phyloP scores from a whole-genome alignment of 1,139 yeast species.

The Lodderomyces margitis region DNA sequence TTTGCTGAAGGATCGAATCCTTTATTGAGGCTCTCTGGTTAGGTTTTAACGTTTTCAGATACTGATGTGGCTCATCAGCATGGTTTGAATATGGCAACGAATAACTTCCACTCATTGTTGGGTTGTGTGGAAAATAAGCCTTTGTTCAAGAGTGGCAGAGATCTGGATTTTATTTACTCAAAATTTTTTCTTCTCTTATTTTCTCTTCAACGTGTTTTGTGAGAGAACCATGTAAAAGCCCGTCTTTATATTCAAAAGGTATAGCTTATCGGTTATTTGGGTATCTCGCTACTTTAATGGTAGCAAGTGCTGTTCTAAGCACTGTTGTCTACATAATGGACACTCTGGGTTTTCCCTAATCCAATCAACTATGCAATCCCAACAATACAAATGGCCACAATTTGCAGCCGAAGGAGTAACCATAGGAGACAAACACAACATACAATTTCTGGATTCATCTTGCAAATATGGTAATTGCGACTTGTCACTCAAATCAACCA shows the following conservation, averaged over 20 bases:
- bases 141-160: constrained; percentile 2
- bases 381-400: constrained; percentile 93
- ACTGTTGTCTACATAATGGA: constrained; percentile 81
- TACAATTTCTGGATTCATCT: constrained; percentile 68
- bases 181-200: background rate
- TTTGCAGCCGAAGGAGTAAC: constrained; percentile 78
- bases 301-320: constrained; percentile 71
- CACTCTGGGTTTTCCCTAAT: constrained; percentile 85
- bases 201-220: background rate
- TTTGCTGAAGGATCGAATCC: constrained; percentile 10
- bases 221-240: background rate
- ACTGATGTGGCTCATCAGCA: constrained; percentile 16
- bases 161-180: background rate
- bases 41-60: constrained; percentile 34
- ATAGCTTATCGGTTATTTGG: too few species aligned
- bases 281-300: constrained; percentile 61
- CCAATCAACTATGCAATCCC: constrained; percentile 92
- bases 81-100: constrained; percentile 17
- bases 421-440: constrained; percentile 81
- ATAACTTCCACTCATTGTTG: constrained; percentile 9
- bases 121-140: too few species aligned
- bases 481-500: constrained; percentile 57
- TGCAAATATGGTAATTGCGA: constrained; percentile 66
- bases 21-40: constrained; percentile 14
- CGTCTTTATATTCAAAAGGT: too few species aligned